phyloP scores from a whole-genome alignment of 768 basidiomycete species.

The Rhizopogon vulgaris region DNA sequence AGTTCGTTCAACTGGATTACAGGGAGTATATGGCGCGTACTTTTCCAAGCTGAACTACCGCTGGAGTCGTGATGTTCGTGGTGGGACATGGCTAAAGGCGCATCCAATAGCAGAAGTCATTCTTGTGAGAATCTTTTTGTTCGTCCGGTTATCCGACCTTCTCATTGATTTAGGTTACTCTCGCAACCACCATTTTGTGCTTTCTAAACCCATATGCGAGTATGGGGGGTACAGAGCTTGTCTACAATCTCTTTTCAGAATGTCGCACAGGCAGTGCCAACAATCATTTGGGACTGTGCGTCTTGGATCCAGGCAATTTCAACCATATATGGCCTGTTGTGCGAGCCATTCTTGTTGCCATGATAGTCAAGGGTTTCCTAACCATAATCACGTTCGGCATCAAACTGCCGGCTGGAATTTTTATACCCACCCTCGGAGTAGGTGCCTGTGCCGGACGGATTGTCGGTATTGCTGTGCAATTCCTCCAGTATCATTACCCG shows the following conservation, averaged over 20 bases:
- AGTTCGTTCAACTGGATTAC: constrained; percentile 8
- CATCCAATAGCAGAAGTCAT: constrained; percentile 84
- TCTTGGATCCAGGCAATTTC: constrained; percentile 51
- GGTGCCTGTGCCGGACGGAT: constrained; percentile 92
- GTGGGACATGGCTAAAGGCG: constrained; percentile 69
- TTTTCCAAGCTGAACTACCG: constrained; percentile 89
- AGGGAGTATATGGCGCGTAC: constrained; percentile 92
- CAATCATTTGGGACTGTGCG: constrained; percentile 64
- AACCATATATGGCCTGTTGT: constrained; percentile 57
- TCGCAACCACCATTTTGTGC: constrained; percentile 69
- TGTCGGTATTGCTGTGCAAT: constrained; percentile 76
- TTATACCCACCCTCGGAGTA: constrained; percentile 92
- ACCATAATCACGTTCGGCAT: constrained; percentile 92
- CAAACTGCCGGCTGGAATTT: constrained; percentile 89
- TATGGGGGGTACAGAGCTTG: constrained; percentile 94
- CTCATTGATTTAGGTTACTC: constrained; percentile 53
- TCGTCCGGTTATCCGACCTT: not conserved
- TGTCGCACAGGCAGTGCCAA: constrained; percentile 56
- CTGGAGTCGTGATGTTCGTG: constrained; percentile 81
- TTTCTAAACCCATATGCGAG: constrained; percentile 87
- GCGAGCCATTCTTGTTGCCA: constrained; percentile 60
- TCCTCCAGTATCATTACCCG: constrained; percentile 61
- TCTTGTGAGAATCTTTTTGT: constrained; percentile 42
- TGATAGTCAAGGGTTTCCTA: constrained; percentile 74
- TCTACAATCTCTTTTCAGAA: constrained; percentile 87